Conservation (phyloP, 345 rosid species). For the Syzygium oleosum region DNA sequence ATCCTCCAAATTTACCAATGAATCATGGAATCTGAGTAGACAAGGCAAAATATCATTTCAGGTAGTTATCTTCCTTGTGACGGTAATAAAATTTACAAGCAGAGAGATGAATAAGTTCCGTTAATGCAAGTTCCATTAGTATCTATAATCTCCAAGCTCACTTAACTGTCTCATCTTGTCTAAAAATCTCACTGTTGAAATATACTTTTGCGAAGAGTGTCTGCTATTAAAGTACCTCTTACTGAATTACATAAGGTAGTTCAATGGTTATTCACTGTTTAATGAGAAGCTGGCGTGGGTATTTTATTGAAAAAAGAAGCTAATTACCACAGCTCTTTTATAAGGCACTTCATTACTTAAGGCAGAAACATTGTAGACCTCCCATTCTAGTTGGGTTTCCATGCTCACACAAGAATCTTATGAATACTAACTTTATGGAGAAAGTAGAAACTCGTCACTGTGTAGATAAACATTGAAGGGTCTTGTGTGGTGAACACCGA, state of each 20-base stretch:
- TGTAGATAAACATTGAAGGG: not conserved
- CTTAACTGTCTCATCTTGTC: not conserved
- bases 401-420: not conserved
- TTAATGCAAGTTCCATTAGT: not conserved
- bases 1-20: not conserved
- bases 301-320: not conserved
- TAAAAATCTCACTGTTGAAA: not conserved
- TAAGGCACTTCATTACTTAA: not conserved
- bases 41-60: not conserved
- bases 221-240: not conserved
- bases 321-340: not conserved
- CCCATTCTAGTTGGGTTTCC: not conserved
- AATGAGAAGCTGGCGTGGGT: not conserved
- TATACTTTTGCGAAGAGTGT: not conserved
- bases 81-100: not conserved
- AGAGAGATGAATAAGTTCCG: not conserved
- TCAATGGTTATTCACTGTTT: not conserved
- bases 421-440: not conserved
- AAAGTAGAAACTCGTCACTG: not conserved
- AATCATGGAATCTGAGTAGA: not conserved
- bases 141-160: not conserved
- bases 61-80: not conserved
- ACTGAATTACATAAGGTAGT: not conserved
- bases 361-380: not conserved
- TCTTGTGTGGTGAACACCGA: not conserved